Conservation (phyloP, 768 basidiomycete species). For the Paxillus involutus region DNA sequence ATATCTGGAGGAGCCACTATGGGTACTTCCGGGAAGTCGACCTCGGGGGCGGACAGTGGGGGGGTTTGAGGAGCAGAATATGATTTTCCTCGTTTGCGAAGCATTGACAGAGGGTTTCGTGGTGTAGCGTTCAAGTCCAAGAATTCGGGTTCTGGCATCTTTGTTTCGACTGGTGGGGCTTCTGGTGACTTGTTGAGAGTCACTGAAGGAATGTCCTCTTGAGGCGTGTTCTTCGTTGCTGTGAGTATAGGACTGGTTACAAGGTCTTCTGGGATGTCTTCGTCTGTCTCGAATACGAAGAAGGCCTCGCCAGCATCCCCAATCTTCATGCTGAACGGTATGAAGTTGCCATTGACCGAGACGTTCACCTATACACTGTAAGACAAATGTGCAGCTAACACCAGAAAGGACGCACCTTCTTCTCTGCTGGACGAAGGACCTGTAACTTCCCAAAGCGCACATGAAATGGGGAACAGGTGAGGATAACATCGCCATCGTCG, state of each 20-base stretch:
- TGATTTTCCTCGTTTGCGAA: constrained; percentile 24
- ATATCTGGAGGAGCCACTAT: constrained; percentile 53
- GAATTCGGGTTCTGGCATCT: constrained; percentile 69
- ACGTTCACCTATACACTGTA: constrained; percentile 71
- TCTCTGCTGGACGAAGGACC: constrained; percentile 90
- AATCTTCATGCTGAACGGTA: constrained; percentile 97
- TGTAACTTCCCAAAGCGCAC: constrained; percentile 98
- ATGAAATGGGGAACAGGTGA: constrained; percentile 94
- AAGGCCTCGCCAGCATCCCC: constrained; percentile 99
- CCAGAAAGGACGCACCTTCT: constrained; percentile 59
- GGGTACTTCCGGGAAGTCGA: constrained; percentile 42
- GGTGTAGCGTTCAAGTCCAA: constrained; percentile 71
- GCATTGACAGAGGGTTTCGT: constrained; percentile 11
- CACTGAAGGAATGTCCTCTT: constrained; percentile 29
- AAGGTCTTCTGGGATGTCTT: constrained; percentile 89
- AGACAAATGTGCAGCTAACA: neutral
- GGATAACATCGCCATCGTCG: constrained; percentile 60
- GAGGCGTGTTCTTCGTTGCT: constrained; percentile 42
- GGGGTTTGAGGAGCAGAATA: constrained; percentile 31
- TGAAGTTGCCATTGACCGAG: constrained; percentile 78
- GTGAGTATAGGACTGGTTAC: constrained; percentile 90
- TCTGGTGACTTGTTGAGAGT: constrained; percentile 17
- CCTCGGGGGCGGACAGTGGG: constrained; percentile 45
- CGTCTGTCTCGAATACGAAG: constrained; percentile 97
- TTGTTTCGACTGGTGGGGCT: constrained; percentile 5